Percentiles rank a stretch among this genome's conserved stretches.
phyloP scores from a whole-genome alignment of 2,329 filamentous ascomycete species.

The Diaporthe destruens region DNA sequence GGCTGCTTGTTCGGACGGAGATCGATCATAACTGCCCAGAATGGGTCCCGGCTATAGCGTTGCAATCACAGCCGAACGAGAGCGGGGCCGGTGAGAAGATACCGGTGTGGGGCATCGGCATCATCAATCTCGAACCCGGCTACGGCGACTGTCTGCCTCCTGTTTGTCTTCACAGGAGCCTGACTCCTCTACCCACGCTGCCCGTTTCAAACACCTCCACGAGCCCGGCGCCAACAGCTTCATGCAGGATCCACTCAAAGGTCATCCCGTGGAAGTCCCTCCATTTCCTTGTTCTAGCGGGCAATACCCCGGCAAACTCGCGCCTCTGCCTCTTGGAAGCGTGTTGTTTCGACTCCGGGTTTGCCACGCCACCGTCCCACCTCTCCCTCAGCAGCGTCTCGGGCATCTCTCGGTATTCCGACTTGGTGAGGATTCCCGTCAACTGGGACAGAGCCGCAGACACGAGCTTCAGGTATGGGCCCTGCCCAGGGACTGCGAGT shows the following conservation, averaged over 20 bases:
- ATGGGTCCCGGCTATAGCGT: constrained; percentile 28
- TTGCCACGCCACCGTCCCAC: constrained; percentile 76
- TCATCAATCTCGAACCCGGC: background rate
- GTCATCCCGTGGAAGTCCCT: constrained; percentile 75
- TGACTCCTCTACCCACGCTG: constrained; percentile 77
- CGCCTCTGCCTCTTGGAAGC: constrained; percentile 64
- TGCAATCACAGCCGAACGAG: constrained; percentile 27
- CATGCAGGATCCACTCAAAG: constrained; percentile 79
- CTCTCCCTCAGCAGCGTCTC: constrained; percentile 73
- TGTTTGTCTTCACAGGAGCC: constrained; percentile 51
- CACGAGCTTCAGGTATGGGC: constrained; percentile 75
- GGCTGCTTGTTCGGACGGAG: constrained; percentile 27
- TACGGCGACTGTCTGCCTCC: background rate
- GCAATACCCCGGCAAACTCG: constrained; percentile 68
- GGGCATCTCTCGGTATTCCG: constrained; percentile 72
- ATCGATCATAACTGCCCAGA: constrained; percentile 29
- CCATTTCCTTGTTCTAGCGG: constrained; percentile 77
- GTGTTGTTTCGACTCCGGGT: constrained; percentile 57
- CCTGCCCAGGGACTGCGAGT: constrained; percentile 76
- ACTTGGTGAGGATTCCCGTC: constrained; percentile 68
- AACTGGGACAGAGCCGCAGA: constrained; percentile 73
- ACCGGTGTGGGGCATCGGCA: constrained; percentile 12
- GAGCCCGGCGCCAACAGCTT: constrained; percentile 77
- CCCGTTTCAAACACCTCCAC: constrained; percentile 82
- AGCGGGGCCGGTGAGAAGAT: constrained; percentile 19